Base-by-base conservation (phyloP, 306 rosid genomes). In the Glycine latifolia region DNA sequence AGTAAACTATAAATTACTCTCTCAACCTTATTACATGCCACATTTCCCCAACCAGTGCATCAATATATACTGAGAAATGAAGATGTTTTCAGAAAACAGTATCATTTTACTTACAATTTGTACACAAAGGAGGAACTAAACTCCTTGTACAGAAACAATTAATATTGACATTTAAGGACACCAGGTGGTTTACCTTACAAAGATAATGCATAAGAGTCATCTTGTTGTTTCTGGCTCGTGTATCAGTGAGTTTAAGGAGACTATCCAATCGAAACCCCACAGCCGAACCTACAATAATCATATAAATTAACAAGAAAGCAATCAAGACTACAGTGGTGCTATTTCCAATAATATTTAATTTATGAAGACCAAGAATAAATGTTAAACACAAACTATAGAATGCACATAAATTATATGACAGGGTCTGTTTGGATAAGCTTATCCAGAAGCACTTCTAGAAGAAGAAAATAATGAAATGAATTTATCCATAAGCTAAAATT, bases 201-300 rank as follows among this genome's bases (percentile, higher is more conserved):
- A 96, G 98, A 87, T 96, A 93, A 86, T 96, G 99, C 99, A 96
- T 94, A 81, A 96, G 98, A 82, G 99, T 96, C 97, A 91, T 93
- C 90, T 92, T 96, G 84, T 62, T 96, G 86, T 96, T 96, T 80
- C 88, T 91, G 67, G 98, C 91, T 49, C 99, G 90, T 61, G 97
- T 96, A 77, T 96, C 99, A 5, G 94, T 89, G 79, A 96, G 99
- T 84, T 96, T 96, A 72, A 93, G 97, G 59, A 96, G 97, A 84
- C 98, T 96, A 88, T 96, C 99, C 84, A 96, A 91, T 50, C 98
- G 93, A 85, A 96, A 96, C 79, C 99, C 99, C 86, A 96, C 89
- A 44, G 99, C 99, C 81, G 98, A 88, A 84, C 99, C 99, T 95
- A 79, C 66, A 85, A 12, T 46, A 54, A 72, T 75, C 46, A 61